Conservation (phyloP, 2,329 filamentous ascomycete species). For the Bipolaris gigantea region DNA sequence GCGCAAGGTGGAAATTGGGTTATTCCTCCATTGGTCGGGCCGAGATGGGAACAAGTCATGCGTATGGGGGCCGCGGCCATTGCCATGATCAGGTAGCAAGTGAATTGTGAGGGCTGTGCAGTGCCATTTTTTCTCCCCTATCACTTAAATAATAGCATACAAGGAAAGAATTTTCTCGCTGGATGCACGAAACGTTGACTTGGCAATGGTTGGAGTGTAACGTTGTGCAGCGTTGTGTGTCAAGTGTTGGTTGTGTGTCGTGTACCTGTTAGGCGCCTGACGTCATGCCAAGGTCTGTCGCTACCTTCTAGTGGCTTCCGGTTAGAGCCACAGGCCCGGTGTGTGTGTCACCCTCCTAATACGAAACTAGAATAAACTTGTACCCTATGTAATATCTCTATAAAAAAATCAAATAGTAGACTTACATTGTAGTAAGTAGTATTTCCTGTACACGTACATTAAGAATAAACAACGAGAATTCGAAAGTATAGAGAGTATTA, state of each 20-base stretch:
- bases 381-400: no score
- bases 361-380: no score
- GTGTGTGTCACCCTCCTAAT: no score
- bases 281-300: not conserved
- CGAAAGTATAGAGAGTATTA: no score
- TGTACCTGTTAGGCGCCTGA: not conserved
- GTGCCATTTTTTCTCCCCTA: not conserved
- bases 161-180: not conserved
- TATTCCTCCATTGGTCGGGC: constrained; percentile 1
- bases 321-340: not conserved
- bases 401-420: no score
- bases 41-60: constrained; percentile 1
- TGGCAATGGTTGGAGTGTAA: not conserved
- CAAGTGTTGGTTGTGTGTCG: not conserved
- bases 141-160: not conserved
- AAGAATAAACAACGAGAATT: no score
- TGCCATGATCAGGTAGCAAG: not conserved
- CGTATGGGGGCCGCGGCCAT: not conserved
- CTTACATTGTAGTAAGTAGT: no score
- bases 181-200: not conserved
- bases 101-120: not conserved
- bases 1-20: constrained; percentile 6
- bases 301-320: not conserved
- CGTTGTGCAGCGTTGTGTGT: no score
- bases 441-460: no score